A percentile compares a stretch with the other conserved stretches of the same genome.
Evolutionary conservation across 2,329 filamentous ascomycete genomes (phyloP).

Genomic region (Cephalotrichum gorgonifer): DNA sequence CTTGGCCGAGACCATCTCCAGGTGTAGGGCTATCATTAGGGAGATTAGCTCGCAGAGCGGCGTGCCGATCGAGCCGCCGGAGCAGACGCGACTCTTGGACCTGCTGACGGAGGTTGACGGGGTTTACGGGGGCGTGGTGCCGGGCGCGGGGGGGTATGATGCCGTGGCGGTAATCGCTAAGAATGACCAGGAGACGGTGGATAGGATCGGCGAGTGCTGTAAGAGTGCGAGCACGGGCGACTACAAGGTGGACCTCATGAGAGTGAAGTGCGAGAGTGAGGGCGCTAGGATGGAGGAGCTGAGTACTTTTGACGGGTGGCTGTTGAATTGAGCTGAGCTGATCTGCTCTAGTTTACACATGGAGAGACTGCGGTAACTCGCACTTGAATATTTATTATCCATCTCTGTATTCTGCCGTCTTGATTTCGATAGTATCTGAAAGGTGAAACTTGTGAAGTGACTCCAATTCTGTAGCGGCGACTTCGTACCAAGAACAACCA

Average conservation of each 20-base stretch:
- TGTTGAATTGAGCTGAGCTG: neutral
- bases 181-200: slow-evolving; percentile 60
- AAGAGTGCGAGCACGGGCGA: slow-evolving; percentile 35
- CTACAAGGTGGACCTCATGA: slow-evolving; percentile 57
- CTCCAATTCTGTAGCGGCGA: too few species aligned
- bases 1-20: slow-evolving; percentile 30
- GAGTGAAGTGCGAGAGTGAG: slow-evolving; percentile 63
- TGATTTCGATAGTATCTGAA: neutral
- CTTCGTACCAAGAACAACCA: too few species aligned
- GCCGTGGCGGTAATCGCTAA: slow-evolving; percentile 72
- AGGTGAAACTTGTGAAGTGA: neutral
- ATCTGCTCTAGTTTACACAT: too few species aligned
- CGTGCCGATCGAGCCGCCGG: slow-evolving; percentile 80
- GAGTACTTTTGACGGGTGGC: slow-evolving; percentile 32
- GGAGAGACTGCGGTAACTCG: too few species aligned
- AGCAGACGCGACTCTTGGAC: slow-evolving; percentile 78
- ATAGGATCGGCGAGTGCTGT: slow-evolving; percentile 56
- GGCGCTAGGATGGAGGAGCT: slow-evolving; percentile 43
- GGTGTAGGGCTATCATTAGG: slow-evolving; percentile 53
- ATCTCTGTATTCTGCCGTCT: neutral
- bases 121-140: slow-evolving; percentile 84
- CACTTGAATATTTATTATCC: too few species aligned
- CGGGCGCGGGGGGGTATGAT: slow-evolving; percentile 89
- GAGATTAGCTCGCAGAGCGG: slow-evolving; percentile 64
- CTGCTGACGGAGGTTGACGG: slow-evolving; percentile 61